These are phyloP conservation scores for Bisporella sp. DNA, from an alignment of 2,329 filamentous ascomycete genomes.

Conservation along the genomic window DNA sequence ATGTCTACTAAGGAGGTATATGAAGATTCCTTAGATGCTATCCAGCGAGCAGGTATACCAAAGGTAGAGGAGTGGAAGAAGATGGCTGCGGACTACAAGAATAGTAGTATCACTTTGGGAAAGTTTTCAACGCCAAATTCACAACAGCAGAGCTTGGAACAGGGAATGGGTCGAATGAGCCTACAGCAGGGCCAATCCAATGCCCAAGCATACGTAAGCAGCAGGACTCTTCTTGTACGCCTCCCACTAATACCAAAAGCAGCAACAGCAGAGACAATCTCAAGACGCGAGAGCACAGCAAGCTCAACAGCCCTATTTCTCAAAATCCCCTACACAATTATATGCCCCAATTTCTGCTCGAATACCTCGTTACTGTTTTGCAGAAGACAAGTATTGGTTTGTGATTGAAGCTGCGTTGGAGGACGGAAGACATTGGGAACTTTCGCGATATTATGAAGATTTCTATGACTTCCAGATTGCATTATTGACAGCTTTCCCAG, in stretches of 20 bases:
- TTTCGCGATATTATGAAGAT: slow-evolving; percentile 93
- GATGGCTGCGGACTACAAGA: slow-evolving; percentile 98
- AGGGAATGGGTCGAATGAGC: slow-evolving; percentile 73
- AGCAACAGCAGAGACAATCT: slow-evolving; percentile 1
- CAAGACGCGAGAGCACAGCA: slow-evolving; percentile 21
- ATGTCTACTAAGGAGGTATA: slow-evolving; percentile 84
- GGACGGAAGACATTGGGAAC: slow-evolving; percentile 85
- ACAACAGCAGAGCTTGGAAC: slow-evolving; percentile 45
- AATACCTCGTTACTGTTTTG: slow-evolving; percentile 90
- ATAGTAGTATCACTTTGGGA: slow-evolving; percentile 93
- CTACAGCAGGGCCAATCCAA: slow-evolving; percentile 51
- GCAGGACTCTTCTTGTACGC: not conserved
- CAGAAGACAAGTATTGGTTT: slow-evolving; percentile 98
- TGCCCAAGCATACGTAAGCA: slow-evolving; percentile 39
- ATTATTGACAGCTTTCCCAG: slow-evolving; percentile 83
- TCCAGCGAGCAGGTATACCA: slow-evolving; percentile 82
- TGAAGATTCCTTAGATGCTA: slow-evolving; percentile 73
- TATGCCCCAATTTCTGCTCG: slow-evolving; percentile 74
- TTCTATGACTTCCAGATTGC: slow-evolving; percentile 99
- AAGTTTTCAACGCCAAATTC: slow-evolving; percentile 64
- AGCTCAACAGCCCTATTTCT: slow-evolving; percentile 27
- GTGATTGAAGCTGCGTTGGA: slow-evolving; percentile 88
- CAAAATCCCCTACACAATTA: slow-evolving; percentile 46
- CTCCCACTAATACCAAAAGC: not conserved
- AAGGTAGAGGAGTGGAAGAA: slow-evolving; percentile 99